phyloP scores from a whole-genome alignment of 2,329 filamentous ascomycete species.

The Pseudocercospora fijiensis region DNA sequence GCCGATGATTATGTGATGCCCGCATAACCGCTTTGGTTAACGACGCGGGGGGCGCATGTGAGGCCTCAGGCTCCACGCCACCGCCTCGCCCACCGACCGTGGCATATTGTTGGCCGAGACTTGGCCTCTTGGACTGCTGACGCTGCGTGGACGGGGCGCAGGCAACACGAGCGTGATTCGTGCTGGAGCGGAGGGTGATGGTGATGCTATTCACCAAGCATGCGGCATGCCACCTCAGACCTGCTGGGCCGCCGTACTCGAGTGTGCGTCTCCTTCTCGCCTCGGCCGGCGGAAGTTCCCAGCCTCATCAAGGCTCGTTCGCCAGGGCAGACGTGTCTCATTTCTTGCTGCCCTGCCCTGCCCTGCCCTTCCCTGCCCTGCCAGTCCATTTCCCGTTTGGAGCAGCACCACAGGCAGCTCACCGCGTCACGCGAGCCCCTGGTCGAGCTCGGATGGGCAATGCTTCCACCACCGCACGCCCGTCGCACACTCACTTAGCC shows the following conservation, averaged over 20 bases:
- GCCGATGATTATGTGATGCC: conserved; percentile 3
- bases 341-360: conserved; percentile 2
- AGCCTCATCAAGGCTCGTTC: not conserved
- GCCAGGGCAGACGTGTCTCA: not conserved
- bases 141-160: conserved; percentile 16
- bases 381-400: conserved; percentile 4
- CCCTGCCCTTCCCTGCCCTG: not conserved
- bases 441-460: not conserved
- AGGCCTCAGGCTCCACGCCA: too few relatives aligned
- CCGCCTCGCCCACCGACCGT: not conserved
- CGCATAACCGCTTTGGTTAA: not conserved
- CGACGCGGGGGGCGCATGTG: too few relatives aligned
- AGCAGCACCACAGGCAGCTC: not conserved
- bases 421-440: not conserved
- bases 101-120: not conserved
- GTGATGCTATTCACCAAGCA: conserved; percentile 1
- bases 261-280: not conserved
- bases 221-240: too few relatives aligned
- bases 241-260: not conserved
- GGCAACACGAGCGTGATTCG: conserved; percentile 4
- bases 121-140: conserved; percentile 8
- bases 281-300: not conserved
- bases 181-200: too few relatives aligned
- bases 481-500: too few relatives aligned
- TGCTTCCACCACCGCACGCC: conserved; percentile 5